Evolutionary conservation across 306 rosid genomes (phyloP).

Genomic region (Dalbergia oliveri): DNA sequence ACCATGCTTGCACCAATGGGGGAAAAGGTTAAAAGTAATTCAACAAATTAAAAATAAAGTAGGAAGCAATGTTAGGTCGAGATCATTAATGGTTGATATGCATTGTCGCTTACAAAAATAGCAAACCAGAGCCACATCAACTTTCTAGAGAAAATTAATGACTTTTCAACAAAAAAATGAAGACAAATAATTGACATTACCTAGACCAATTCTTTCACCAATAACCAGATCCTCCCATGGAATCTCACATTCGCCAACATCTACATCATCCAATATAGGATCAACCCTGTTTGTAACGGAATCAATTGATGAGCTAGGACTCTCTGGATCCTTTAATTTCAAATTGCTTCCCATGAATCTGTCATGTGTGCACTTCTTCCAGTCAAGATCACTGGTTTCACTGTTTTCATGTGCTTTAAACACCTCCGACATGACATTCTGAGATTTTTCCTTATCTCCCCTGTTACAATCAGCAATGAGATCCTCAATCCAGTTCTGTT

Average conservation of each 20-base stretch:
- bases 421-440: conserved; percentile 44
- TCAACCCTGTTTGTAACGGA: conserved; percentile 67
- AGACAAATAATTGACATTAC: conserved; percentile 60
- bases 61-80: conserved; percentile 35
- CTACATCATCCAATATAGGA: conserved; percentile 87
- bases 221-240: conserved; percentile 93
- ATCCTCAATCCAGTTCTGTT: conserved; percentile 55
- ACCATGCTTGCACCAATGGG: conserved; percentile 32
- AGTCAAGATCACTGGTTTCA: conserved; percentile 57
- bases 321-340: conserved; percentile 70
- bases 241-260: conserved; percentile 94
- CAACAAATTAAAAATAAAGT: conserved; percentile 17
- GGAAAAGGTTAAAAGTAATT: conserved; percentile 22
- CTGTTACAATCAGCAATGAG: conserved; percentile 46
- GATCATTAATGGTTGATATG: conserved; percentile 35
- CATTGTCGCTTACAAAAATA: conserved; percentile 32
- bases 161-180: conserved; percentile 38
- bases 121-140: conserved; percentile 30
- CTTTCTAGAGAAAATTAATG: conserved; percentile 30
- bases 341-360: conserved; percentile 70
- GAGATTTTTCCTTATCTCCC: conserved; percentile 53
- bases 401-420: conserved; percentile 52
- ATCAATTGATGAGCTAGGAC: conserved; percentile 62
- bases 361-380: conserved; percentile 66
- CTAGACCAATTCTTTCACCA: conserved; percentile 98